Evolutionary conservation across 169 alveolate species (phyloP), one percentile per base, ranked within the genome.

Genomic region (Plasmodium gaboni): DNA sequence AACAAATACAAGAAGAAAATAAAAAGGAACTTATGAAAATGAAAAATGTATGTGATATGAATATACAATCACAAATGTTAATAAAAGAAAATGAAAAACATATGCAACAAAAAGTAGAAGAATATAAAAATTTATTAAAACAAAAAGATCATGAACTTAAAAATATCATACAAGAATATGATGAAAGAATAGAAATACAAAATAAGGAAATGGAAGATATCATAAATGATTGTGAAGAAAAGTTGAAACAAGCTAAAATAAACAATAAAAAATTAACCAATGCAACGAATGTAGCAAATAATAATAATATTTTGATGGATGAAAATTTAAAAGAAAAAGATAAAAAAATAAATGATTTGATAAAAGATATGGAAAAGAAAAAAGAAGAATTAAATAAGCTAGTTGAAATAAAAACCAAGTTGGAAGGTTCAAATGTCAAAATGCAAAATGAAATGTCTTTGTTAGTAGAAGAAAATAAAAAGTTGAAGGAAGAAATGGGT

Each of bases 181-280:
- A 76, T 44, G 69, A 76, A 68, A 61, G 50, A 38, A 32, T 74
- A 19, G 76, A 74, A 26, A 19, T 10, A 2, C 88, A 63, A 74
- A 74, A 74, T 48, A 61, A 19, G 19, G 88, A 74, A 63, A 74
- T 74, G 88, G 88, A 74, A 46, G 28, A 32, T 12, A 9, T 74
- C 32, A 57, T 74, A 69, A 38, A 74, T 10, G 88, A 74, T 19
- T 74, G 88, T 38, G 88, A 74, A 17, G 67, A 63, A 32, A 74
- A 74, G 15, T 44, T 74, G 15, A 44, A 53, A 38, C 38, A 74
- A 38, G 73, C 88, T 13, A 51, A 53, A 55, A 17, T 15, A 55
- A 19, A 19, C 22, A 55, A 19, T 19, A 74, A 38, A 42, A 24
- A 57, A 1, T 13, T 5, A 12, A 46, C n/a, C 7, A 13, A 15